A percentile compares a stretch with the other conserved stretches of the same genome.
phyloP scores from a whole-genome alignment of 306 rosid species.

The Dalbergia oliveri region DNA sequence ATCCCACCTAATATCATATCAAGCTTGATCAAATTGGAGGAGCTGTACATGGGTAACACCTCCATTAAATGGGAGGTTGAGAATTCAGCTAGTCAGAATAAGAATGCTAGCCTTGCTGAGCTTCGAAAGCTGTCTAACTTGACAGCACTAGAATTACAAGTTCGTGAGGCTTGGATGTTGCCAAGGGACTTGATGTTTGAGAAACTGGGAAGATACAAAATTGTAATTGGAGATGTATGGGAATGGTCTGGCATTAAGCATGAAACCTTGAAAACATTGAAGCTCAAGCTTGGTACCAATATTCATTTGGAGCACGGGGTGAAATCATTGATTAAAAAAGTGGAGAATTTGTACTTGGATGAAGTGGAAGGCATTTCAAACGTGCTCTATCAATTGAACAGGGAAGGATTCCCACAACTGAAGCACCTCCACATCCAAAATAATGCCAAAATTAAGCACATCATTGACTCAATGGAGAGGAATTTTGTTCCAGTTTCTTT shows the following conservation, averaged over 20 bases:
- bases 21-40: slow-evolving; percentile 1
- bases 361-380: slow-evolving; percentile 29
- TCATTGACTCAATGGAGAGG: not conserved
- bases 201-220: not conserved
- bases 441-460: not conserved
- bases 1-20: slow-evolving; percentile 37
- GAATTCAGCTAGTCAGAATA: not conserved
- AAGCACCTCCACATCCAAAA: slow-evolving; percentile 39
- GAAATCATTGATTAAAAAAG: slow-evolving; percentile 34
- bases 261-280: slow-evolving; percentile 24
- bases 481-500: not conserved
- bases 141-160: not conserved
- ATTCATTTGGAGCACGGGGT: slow-evolving; percentile 38
- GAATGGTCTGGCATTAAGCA: not conserved
- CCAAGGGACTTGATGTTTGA: not conserved
- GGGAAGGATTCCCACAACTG: slow-evolving; percentile 34
- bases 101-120: slow-evolving; percentile 33
- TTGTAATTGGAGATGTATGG: not conserved
- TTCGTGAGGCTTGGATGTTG: not conserved
- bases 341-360: too few species aligned
- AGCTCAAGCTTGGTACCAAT: slow-evolving; percentile 30
- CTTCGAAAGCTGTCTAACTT: not conserved
- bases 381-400: not conserved
- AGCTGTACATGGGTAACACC: not conserved
- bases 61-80: slow-evolving; percentile 28